These are phyloP conservation scores for Priceomyces haplophilus DNA, from an alignment of 805 yeast species.

Conservation along the genomic window DNA sequence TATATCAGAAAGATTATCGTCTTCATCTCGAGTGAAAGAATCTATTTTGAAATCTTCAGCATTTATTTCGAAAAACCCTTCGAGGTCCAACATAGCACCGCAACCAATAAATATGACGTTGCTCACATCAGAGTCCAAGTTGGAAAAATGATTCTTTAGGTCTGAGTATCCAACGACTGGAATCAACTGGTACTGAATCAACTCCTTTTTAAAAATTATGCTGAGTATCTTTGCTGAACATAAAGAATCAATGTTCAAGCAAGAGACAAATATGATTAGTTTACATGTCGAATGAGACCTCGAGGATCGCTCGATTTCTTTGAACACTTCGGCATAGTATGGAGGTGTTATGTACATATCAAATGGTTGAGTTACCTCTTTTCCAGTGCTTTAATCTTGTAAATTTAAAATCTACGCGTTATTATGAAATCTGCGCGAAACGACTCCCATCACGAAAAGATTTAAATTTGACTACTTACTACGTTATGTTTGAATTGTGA, in stretches of 20 bases:
- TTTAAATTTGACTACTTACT: too few species aligned
- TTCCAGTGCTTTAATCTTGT: not conserved
- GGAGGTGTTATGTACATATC: slow-evolving; percentile 73
- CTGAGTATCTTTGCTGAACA: slow-evolving; percentile 83
- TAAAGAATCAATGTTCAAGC: slow-evolving; percentile 86
- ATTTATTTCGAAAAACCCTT: slow-evolving; percentile 64
- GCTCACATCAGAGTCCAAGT: slow-evolving; percentile 69
- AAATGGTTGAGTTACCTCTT: slow-evolving; percentile 13
- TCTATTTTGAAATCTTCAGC: slow-evolving; percentile 46
- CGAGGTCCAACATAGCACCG: slow-evolving; percentile 89
- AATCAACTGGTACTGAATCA: slow-evolving; percentile 81
- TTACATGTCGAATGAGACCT: slow-evolving; percentile 91
- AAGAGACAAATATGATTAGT: slow-evolving; percentile 81
- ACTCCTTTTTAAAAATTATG: slow-evolving; percentile 66
- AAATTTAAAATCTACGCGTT: slow-evolving; percentile 4
- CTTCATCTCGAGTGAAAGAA: slow-evolving; percentile 12
- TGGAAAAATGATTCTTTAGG: slow-evolving; percentile 56
- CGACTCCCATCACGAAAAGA: too few species aligned
- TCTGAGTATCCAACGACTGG: slow-evolving; percentile 94
- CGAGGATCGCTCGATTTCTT: slow-evolving; percentile 65
- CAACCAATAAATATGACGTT: slow-evolving; percentile 85
- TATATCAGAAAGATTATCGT: slow-evolving; percentile 14
- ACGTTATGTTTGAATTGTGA: too few species aligned
- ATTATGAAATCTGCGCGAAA: not conserved
- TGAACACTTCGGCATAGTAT: slow-evolving; percentile 65